A percentile compares a stretch with the other conserved stretches of the same genome.
Evolutionary conservation across 1,139 yeast species (phyloP).

Genomic region (Pichia sp.): DNA sequence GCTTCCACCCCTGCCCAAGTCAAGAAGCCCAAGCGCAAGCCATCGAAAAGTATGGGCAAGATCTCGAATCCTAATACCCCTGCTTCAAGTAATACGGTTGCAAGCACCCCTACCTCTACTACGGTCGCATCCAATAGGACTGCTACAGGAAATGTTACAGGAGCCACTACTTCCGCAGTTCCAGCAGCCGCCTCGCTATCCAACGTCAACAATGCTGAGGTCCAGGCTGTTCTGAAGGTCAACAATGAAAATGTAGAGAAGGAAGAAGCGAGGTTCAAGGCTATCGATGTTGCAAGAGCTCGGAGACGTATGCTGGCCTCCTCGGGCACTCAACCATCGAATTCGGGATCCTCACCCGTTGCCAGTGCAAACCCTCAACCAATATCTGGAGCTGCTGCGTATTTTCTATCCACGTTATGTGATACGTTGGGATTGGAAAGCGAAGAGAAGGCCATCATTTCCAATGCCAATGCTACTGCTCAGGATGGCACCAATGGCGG

Average conservation of each 20-base stretch:
- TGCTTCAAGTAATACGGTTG: conserved; percentile 17
- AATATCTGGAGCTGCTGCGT: conserved; percentile 41
- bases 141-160: not conserved
- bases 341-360: conserved; percentile 1
- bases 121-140: not conserved
- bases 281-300: conserved; percentile 30
- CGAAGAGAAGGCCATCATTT: conserved; percentile 27
- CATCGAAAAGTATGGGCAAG: conserved; percentile 1
- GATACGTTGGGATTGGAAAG: conserved; percentile 48
- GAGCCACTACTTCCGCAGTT: not conserved
- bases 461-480: conserved; percentile 11
- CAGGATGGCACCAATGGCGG: not conserved
- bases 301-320: conserved; percentile 41
- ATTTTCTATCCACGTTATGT: conserved; percentile 48
- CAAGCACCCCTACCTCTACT: conserved; percentile 5
- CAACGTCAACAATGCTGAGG: conserved; percentile 27
- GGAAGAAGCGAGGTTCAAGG: conserved; percentile 26
- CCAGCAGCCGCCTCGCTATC: conserved; percentile 7
- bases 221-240: conserved; percentile 29
- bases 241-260: conserved; percentile 27
- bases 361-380: not conserved
- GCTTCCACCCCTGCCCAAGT: conserved; percentile 15
- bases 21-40: conserved; percentile 10
- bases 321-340: not conserved
- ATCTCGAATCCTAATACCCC: conserved; percentile 5